These are phyloP conservation scores for Boletus subcaerulescens DNA, from an alignment of 768 basidiomycete genomes.

Conservation along the genomic window DNA sequence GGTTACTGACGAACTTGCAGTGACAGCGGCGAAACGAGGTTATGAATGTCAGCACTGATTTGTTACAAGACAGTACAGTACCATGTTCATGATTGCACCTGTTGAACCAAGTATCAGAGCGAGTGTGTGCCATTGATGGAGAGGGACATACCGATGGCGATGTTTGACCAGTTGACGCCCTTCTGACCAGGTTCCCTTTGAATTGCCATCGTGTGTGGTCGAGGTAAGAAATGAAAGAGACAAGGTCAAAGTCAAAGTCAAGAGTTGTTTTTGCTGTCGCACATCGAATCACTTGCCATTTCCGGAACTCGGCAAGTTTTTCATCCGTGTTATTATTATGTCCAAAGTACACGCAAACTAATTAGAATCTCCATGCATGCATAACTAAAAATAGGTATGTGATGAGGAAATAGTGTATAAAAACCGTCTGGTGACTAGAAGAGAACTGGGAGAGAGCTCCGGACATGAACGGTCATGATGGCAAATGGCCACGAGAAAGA, in stretches of 20 bases:
- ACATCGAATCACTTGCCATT: slow-evolving; percentile 2
- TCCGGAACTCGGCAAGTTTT: background rate
- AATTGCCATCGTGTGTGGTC: slow-evolving; percentile 60
- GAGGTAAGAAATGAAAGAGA: slow-evolving; percentile 5
- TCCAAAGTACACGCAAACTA: slow-evolving; percentile 21
- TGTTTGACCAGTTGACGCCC: slow-evolving; percentile 91
- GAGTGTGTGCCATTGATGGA: slow-evolving; percentile 16
- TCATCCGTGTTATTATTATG: slow-evolving; percentile 3
- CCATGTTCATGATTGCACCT: slow-evolving; percentile 99
- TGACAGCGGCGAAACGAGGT: background rate
- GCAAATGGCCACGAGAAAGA: slow-evolving; percentile 21
- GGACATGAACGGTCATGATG: slow-evolving; percentile 12
- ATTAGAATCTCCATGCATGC: slow-evolving; percentile 23
- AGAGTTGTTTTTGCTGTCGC: no score
- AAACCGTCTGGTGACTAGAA: slow-evolving; percentile 11
- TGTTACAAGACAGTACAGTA: slow-evolving; percentile 42
- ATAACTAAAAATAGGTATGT: slow-evolving; percentile 29
- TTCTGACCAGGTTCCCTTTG: slow-evolving; percentile 87
- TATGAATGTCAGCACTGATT: slow-evolving; percentile 6
- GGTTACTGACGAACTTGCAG: slow-evolving; percentile 44
- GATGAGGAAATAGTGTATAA: slow-evolving; percentile 26
- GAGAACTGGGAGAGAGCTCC: slow-evolving; percentile 3
- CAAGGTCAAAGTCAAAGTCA: background rate
- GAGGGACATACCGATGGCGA: slow-evolving; percentile 76
- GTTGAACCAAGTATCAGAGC: slow-evolving; percentile 15